phyloP scores from a whole-genome alignment of 148 eudicot genomes.

The Polygonum aviculare region DNA sequence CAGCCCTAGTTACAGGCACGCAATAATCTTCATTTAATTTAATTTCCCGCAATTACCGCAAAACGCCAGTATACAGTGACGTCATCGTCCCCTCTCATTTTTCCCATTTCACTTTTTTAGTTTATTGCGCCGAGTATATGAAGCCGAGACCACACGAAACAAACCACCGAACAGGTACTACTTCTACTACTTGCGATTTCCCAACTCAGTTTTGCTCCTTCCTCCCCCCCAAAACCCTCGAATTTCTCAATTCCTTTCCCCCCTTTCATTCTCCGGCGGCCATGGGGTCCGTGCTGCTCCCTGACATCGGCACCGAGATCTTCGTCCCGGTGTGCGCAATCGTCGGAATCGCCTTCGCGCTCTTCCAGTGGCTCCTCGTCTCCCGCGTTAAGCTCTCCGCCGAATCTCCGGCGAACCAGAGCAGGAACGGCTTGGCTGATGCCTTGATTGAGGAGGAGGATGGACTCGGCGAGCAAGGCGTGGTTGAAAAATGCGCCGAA shows the following conservation, averaged over 20 bases:
- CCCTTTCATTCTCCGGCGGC: neutral
- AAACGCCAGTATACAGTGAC: neutral
- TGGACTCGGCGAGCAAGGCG: conserved; percentile 45
- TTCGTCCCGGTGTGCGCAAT: conserved; percentile 62
- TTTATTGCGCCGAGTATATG: neutral
- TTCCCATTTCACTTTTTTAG: neutral
- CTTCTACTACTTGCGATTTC: neutral
- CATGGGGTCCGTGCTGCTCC: conserved; percentile 44
- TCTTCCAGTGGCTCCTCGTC: conserved; percentile 68
- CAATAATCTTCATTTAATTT: neutral
- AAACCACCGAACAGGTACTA: neutral
- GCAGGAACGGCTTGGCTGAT: conserved; percentile 29
- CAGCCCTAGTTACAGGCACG: neutral
- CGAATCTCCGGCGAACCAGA: conserved; percentile 7
- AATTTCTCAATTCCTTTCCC: neutral
- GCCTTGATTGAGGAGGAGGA: conserved; percentile 79
- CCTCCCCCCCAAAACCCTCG: neutral
- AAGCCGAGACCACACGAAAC: neutral
- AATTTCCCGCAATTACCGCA: neutral
- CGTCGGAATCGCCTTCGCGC: conserved; percentile 68
- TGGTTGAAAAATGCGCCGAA: conserved; percentile 73
- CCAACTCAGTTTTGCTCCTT: neutral
- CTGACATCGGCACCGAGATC: conserved; percentile 74
- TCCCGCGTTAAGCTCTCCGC: conserved; percentile 48
- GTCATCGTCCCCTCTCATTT: neutral